Conservation (phyloP, 2,329 filamentous ascomycete species). For the Zymoseptoria passerinii region DNA sequence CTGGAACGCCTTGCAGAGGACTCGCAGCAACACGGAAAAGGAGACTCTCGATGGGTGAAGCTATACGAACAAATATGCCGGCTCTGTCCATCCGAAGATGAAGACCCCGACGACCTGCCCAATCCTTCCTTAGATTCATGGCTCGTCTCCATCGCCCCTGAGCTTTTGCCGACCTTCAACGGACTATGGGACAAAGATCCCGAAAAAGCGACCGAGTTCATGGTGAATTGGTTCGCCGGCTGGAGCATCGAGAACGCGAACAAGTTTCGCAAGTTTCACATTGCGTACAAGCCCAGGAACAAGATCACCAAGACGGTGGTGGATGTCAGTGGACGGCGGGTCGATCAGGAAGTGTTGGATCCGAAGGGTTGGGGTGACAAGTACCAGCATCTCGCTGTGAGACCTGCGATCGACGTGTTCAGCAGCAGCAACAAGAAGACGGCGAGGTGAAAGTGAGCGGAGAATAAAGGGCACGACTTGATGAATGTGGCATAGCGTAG, state of each 20-base stretch:
- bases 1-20: conserved; percentile 12
- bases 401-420: conserved; percentile 9
- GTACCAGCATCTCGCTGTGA: conserved; percentile 23
- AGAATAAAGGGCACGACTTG: not conserved
- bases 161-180: conserved; percentile 19
- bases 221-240: conserved; percentile 30
- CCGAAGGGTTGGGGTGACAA: conserved; percentile 20
- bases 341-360: conserved; percentile 7
- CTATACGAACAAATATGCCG: conserved; percentile 20
- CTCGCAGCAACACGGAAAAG: conserved; percentile 5
- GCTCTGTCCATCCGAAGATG: conserved; percentile 20
- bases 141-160: conserved; percentile 19
- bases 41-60: conserved; percentile 12
- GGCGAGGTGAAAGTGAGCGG: not conserved
- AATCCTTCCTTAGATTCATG: conserved; percentile 13
- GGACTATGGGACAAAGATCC: conserved; percentile 20
- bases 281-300: conserved; percentile 20
- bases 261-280: conserved; percentile 23
- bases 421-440: not conserved
- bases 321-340: conserved; percentile 5
- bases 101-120: conserved; percentile 10
- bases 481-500: not conserved
- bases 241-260: conserved; percentile 17
- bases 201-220: conserved; percentile 19
- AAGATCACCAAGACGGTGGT: not conserved